Evolutionary conservation across 2,329 filamentous ascomycete genomes (phyloP).

Genomic region (Sporothrix euskadiensis): DNA sequence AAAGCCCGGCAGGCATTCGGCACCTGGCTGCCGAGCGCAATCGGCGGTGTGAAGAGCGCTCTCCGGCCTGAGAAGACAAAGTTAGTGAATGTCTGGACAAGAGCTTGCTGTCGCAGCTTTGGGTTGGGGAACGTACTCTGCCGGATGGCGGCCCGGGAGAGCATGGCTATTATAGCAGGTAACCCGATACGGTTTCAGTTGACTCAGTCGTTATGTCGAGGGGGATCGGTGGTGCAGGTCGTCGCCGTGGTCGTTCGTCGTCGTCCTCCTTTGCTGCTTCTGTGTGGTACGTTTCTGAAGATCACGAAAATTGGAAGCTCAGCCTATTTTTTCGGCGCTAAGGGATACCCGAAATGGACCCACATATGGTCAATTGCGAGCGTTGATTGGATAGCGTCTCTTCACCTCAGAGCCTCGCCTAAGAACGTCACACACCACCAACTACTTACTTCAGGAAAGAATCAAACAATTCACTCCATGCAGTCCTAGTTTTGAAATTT

Average conservation of each 20-base stretch:
- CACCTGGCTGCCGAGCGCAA: conserved; percentile 33
- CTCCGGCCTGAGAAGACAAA: conserved; percentile 49
- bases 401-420: neutral
- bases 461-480: neutral
- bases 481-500: neutral
- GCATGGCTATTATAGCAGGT: conserved; percentile 46
- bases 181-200: neutral
- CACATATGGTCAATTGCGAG: neutral
- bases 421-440: neutral
- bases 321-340: conserved; percentile 26
- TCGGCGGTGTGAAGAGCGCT: conserved; percentile 45
- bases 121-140: conserved; percentile 48
- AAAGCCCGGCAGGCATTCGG: conserved; percentile 44
- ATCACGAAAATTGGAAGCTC: conserved; percentile 20
- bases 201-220: neutral
- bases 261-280: neutral
- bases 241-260: neutral
- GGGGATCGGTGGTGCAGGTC: no score
- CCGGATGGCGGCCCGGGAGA: conserved; percentile 57
- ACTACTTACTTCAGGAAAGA: neutral
- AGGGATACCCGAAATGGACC: neutral
- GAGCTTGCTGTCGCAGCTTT: neutral
- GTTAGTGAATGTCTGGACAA: neutral
- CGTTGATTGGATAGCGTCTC: neutral
- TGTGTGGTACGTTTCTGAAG: conserved; percentile 9